phyloP scores from a whole-genome alignment of 2,329 filamentous ascomycete genomes.

The Scedosporium boydii region DNA sequence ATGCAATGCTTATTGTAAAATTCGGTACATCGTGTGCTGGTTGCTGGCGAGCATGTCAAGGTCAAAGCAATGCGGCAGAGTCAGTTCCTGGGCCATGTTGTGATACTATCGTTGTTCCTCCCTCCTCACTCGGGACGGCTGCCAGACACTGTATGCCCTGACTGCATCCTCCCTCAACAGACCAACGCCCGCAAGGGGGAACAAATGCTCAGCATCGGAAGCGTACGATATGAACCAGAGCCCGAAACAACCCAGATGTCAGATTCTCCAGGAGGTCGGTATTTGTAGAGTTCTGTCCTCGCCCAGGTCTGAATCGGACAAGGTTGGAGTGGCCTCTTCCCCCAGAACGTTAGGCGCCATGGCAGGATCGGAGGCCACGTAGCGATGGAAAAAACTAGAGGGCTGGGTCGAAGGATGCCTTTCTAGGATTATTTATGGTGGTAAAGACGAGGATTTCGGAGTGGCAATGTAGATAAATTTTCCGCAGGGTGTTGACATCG shows the following conservation, averaged over 20 bases:
- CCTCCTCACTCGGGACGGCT: too few relatives aligned
- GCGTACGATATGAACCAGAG: conserved; percentile 28
- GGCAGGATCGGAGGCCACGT: not conserved
- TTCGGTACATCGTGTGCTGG: too few relatives aligned
- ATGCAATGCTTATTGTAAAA: too few relatives aligned
- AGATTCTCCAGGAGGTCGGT: conserved; percentile 30
- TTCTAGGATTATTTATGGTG: conserved; percentile 18
- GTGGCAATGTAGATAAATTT: too few relatives aligned
- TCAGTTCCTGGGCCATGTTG: too few relatives aligned
- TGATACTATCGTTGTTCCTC: too few relatives aligned
- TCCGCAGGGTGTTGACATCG: conserved; percentile 14
- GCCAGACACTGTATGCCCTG: too few relatives aligned
- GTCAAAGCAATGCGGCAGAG: too few relatives aligned
- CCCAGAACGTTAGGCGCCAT: conserved; percentile 8
- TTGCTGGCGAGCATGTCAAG: too few relatives aligned
- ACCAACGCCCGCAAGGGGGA: too few relatives aligned
- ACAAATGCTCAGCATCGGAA: not conserved
- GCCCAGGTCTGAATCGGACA: conserved; percentile 18
- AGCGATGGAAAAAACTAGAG: not conserved
- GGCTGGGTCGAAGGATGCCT: conserved; percentile 14
- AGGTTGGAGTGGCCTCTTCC: conserved; percentile 16
- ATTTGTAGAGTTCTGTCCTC: conserved; percentile 28
- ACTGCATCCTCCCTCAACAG: too few relatives aligned
- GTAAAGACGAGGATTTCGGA: conserved; percentile 13
- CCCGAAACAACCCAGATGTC: conserved; percentile 24